Evolutionary conservation across 2,329 filamentous ascomycete genomes (phyloP), one percentile per base, ranked within the genome.

Genomic region (Knufia fluminis): DNA sequence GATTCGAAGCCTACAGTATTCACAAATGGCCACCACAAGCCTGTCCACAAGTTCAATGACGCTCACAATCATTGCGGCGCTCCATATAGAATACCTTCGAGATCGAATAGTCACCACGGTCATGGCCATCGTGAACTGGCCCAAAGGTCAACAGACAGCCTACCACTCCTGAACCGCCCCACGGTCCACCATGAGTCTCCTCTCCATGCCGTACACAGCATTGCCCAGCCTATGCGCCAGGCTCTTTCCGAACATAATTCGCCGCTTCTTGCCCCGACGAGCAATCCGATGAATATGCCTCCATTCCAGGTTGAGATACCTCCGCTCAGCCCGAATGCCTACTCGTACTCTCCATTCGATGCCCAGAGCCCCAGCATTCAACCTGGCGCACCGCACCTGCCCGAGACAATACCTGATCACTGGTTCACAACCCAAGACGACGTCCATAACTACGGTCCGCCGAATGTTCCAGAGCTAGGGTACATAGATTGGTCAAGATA

Each of bases 21-120:
- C 61, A 71, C 77, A 19, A 80, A 82, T 59, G 79, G 79, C 51
- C 78, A 82, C 57, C 78, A 82, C 66, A 80, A 80, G 66, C 79
- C 79, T 9, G 76, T 74, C 45, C 79, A 82, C 60, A 77, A 79
- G 57, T 77, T 79, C 65, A 82, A 82, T 64, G 77, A 80, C 62
- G 78, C 78, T 52, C 79, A 82, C 60, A 77, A 80, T 52, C 78
- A 74, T 49, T 54, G 57, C 32, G 78, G 78, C 51, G 67, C 76
- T 56, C 80, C 80, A 1, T 83, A 83, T 66, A 78, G 78, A 60
- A 76, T 82, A 55, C 76, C 77, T 41, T 61, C 56, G 9, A 67
- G 74, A 51, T 69, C 72, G 38, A 69, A 76, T 58, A 74, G 72
- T 44, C 68, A 76, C 43, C 69, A 75, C 52, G 64, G 63, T 43